phyloP scores from a whole-genome alignment of 2,329 filamentous ascomycete species.

The Cadophora sp. region DNA sequence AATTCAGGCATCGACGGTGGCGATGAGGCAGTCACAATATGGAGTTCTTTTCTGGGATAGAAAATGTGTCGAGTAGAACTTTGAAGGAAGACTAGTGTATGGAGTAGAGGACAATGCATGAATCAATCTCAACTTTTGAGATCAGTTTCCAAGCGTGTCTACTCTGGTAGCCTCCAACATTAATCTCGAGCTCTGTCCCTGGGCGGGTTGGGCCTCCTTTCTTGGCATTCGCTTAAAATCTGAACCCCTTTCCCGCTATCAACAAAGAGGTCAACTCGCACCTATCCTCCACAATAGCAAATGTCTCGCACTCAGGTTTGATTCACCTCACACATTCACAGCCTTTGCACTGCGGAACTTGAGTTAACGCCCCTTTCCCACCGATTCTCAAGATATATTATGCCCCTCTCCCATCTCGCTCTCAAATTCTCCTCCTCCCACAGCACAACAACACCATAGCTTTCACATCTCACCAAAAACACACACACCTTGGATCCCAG shows the following conservation, averaged over 20 bases:
- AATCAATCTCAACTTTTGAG: no score
- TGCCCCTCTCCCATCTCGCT: background rate
- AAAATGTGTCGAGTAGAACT: no score
- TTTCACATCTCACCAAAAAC: background rate
- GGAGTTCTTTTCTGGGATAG: background rate
- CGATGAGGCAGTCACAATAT: background rate
- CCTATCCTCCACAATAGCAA: background rate
- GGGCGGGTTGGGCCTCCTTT: background rate
- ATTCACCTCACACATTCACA: background rate
- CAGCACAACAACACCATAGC: background rate
- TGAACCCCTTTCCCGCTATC: background rate
- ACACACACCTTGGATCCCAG: background rate
- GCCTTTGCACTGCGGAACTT: background rate
- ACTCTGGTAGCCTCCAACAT: background rate
- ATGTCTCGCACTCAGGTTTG: background rate
- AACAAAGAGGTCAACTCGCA: conserved; percentile 11
- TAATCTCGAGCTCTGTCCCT: background rate
- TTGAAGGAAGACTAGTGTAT: no score
- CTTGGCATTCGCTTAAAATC: conserved; percentile 14
- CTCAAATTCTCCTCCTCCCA: background rate
- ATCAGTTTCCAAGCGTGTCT: no score
- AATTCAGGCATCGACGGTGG: background rate
- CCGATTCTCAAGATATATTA: no score
- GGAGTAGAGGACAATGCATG: no score
- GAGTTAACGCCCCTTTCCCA: background rate